Evolutionary conservation across 1,139 yeast genomes (phyloP).

Genomic region (Suhomyces choctaworum): DNA sequence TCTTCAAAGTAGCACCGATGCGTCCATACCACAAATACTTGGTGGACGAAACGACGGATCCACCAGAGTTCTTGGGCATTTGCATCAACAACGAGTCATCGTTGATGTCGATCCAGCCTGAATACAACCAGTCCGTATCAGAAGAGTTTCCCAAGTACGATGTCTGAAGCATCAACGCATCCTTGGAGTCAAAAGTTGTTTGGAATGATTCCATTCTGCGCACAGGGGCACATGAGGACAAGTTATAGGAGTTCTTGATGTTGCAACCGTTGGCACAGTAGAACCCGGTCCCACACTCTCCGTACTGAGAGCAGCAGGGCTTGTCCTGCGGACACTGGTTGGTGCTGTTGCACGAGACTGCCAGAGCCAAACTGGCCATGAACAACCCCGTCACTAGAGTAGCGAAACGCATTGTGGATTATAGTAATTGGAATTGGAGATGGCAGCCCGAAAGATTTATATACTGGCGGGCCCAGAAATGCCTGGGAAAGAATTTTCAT

Average conservation of each 20-base stretch:
- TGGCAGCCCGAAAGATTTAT: not conserved
- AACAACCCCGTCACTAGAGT: slow-evolving; percentile 12
- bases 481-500: slow-evolving; percentile 3
- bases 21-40: slow-evolving; percentile 87
- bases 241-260: slow-evolving; percentile 60
- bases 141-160: slow-evolving; percentile 69
- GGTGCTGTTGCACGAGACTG: slow-evolving; percentile 48
- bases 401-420: slow-evolving; percentile 6
- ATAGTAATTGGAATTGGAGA: not conserved
- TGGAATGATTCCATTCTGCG: slow-evolving; percentile 40
- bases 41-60: slow-evolving; percentile 81
- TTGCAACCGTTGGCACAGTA: slow-evolving; percentile 87
- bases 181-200: slow-evolving; percentile 41
- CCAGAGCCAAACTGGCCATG: slow-evolving; percentile 9
- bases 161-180: slow-evolving; percentile 33
- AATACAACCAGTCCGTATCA: slow-evolving; percentile 70
- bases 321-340: slow-evolving; percentile 61
- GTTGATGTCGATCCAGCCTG: slow-evolving; percentile 61
- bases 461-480: slow-evolving; percentile 5
- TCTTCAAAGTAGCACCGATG: slow-evolving; percentile 64
- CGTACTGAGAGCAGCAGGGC: slow-evolving; percentile 86
- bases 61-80: slow-evolving; percentile 77
- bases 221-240: slow-evolving; percentile 68
- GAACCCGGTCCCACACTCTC: slow-evolving; percentile 79
- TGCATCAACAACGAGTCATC: slow-evolving; percentile 63